Evolutionary conservation across 306 rosid species (phyloP).

Genomic region (Cyamopsis tetragonoloba): DNA sequence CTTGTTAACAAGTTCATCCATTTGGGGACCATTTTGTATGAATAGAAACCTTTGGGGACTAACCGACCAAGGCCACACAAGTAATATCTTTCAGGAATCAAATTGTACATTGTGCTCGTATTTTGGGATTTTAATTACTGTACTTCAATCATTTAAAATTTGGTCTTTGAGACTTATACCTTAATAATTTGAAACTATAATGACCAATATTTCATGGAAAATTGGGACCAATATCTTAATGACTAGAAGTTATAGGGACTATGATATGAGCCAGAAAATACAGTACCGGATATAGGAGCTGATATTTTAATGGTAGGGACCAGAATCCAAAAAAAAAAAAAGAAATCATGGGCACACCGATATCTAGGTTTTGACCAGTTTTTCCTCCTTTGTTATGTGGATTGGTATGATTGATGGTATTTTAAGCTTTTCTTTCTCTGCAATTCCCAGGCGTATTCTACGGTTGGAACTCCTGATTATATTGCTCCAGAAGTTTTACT

Average conservation of each 20-base stretch:
- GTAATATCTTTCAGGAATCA: neutral
- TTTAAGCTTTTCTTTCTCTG: constrained; percentile 21
- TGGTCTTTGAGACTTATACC: neutral
- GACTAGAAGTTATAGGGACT: no score
- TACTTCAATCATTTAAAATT: neutral
- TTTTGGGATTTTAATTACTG: neutral
- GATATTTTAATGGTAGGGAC: neutral
- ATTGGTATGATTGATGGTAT: constrained; percentile 6
- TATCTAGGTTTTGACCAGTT: neutral
- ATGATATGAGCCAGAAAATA: no score
- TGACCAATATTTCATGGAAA: neutral
- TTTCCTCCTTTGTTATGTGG: no score
- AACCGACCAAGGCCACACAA: neutral
- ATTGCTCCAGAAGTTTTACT: constrained; percentile 85
- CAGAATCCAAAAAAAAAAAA: neutral
- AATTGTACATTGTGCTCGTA: neutral
- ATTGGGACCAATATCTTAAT: neutral
- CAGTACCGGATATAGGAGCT: no score
- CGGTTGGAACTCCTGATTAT: constrained; percentile 91
- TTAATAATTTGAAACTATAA: neutral
- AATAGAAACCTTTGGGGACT: neutral
- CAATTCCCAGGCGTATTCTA: constrained; percentile 69
- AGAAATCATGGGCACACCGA: neutral
- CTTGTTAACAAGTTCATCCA: neutral
- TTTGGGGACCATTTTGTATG: neutral